A percentile compares a stretch with the other conserved stretches of the same genome.
phyloP scores from a whole-genome alignment of 106 monocot species.

The Dendrobium chrysotoxum region DNA sequence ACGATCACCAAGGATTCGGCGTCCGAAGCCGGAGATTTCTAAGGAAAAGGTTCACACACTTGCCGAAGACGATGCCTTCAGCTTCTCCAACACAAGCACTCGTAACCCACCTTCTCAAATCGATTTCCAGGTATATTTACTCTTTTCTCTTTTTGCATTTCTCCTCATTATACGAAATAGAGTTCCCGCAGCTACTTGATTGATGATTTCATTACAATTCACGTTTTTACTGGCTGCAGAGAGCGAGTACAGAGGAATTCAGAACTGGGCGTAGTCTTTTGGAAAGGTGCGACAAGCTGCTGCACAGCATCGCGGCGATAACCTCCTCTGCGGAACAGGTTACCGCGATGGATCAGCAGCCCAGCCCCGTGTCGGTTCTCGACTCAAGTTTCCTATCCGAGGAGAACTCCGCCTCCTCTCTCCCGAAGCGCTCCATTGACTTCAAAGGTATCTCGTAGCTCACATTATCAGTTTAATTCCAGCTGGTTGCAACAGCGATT shows the following conservation, averaged over 20 bases:
- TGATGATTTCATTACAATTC: not conserved
- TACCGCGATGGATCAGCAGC: conserved; percentile 53
- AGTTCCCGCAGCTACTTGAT: not conserved
- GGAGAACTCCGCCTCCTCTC: conserved; percentile 34
- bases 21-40: not conserved
- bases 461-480: not conserved
- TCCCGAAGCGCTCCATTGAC: conserved; percentile 35
- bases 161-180: not conserved
- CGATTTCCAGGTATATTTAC: conserved; percentile 51
- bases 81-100: conserved; percentile 37
- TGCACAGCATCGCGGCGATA: conserved; percentile 74
- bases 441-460: conserved; percentile 38
- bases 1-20: conserved; percentile 26
- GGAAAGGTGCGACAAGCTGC: conserved; percentile 83
- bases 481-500: no score
- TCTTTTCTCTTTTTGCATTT: not conserved
- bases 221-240: conserved; percentile 20
- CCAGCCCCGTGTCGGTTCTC: conserved; percentile 93
- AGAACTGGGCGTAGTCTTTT: conserved; percentile 45
- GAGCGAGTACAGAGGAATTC: conserved; percentile 26
- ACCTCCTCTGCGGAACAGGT: conserved; percentile 34
- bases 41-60: conserved; percentile 8
- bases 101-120: conserved; percentile 30
- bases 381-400: conserved; percentile 51
- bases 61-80: conserved; percentile 39